Conservation (phyloP, 2,329 filamentous ascomycete genomes). For the Rhynchosporium secalis region DNA sequence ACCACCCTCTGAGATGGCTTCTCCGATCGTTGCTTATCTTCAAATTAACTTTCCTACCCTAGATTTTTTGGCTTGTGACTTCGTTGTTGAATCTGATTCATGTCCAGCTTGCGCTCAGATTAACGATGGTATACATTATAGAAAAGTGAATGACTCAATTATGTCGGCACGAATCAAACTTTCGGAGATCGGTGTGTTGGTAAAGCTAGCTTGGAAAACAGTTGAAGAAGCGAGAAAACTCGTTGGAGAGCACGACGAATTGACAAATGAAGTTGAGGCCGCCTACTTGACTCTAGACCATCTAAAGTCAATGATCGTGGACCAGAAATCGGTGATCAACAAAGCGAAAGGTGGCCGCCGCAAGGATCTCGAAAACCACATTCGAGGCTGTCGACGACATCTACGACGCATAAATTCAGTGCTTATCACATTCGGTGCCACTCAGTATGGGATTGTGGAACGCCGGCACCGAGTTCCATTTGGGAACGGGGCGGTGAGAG, state of each 20-base stretch:
- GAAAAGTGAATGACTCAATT: no score
- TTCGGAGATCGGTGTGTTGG: conserved; percentile 8
- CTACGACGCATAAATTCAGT: conserved; percentile 4
- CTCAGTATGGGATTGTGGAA: not conserved
- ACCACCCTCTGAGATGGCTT: no score
- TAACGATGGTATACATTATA: no score
- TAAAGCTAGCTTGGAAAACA: conserved; percentile 12
- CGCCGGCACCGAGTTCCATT: conserved; percentile 14
- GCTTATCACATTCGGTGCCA: not conserved
- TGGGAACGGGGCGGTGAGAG: conserved; percentile 18
- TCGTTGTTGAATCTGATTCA: no score
- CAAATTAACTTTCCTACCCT: no score
- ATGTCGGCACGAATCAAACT: conserved; percentile 13
- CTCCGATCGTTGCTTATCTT: no score
- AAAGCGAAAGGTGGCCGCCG: conserved; percentile 9
- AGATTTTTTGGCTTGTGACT: no score
- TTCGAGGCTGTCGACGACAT: conserved; percentile 7
- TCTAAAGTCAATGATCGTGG: conserved; percentile 53
- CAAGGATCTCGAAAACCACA: conserved; percentile 14
- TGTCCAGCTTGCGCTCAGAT: no score
- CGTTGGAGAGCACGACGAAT: conserved; percentile 47
- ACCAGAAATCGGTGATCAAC: conserved; percentile 54
- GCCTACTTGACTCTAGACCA: conserved; percentile 55
- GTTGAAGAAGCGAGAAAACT: conserved; percentile 41
- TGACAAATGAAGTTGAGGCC: conserved; percentile 49